These are phyloP conservation scores for Emmonsiellopsis sp. DNA, from an alignment of 2,329 filamentous ascomycete species.

Conservation along the genomic window DNA sequence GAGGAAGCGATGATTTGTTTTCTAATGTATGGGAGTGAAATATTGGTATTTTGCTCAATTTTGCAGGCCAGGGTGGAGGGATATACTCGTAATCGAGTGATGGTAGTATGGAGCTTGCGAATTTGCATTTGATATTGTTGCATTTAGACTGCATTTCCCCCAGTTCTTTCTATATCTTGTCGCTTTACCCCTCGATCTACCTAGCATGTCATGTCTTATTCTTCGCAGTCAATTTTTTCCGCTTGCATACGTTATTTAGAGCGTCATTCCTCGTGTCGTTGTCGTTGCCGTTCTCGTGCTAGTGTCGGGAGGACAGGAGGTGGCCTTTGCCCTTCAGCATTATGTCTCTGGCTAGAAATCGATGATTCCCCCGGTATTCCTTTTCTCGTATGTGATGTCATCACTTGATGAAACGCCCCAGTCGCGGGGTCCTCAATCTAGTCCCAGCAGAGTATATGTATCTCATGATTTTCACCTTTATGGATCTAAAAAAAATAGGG, in stretches of 20 bases:
- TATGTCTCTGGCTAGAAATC: too few species aligned
- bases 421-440: too few species aligned
- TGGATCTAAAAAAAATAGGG: too few species aligned
- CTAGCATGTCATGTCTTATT: too few species aligned
- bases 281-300: not conserved
- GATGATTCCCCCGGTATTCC: too few species aligned
- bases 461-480: too few species aligned
- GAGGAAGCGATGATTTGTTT: constrained; percentile 70
- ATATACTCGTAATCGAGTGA: not conserved
- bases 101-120: not conserved
- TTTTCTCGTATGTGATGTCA: too few species aligned
- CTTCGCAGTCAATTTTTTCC: not conserved
- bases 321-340: too few species aligned
- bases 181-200: not conserved
- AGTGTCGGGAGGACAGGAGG: not conserved
- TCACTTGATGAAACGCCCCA: too few species aligned
- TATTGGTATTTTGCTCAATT: not conserved
- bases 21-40: constrained; percentile 84
- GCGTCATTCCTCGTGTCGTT: not conserved
- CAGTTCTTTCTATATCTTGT: not conserved
- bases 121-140: not conserved
- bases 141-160: not conserved
- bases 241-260: not conserved
- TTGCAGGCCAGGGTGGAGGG: not conserved
- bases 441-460: too few species aligned